Percentiles rank a stretch among this genome's conserved stretches.
Conservation (phyloP, 805 yeast species). For the Saturnispora halmiae region DNA sequence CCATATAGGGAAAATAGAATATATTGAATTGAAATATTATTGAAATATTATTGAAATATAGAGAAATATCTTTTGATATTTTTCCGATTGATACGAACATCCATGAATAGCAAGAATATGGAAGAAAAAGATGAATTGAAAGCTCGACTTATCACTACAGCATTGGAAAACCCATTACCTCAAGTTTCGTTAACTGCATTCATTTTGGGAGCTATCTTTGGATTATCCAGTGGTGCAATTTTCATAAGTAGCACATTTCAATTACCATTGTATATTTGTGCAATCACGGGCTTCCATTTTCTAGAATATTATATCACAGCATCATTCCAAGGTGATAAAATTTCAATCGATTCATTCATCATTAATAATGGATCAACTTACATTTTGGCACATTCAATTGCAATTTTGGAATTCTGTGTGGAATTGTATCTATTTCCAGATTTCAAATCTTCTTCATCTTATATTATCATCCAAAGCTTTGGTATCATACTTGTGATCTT, state of each 20-base stretch:
- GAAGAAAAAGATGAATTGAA: too few species aligned
- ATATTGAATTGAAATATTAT: too few species aligned
- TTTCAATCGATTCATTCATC: slow-evolving; percentile 61
- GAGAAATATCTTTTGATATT: background rate
- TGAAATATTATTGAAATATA: too few species aligned
- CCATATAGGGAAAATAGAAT: too few species aligned
- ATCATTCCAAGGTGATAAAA: slow-evolving; percentile 53
- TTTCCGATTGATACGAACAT: background rate
- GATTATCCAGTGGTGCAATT: slow-evolving; percentile 29
- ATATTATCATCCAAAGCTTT: slow-evolving; percentile 15
- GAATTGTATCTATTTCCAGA: slow-evolving; percentile 36
- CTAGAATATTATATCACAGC: slow-evolving; percentile 80
- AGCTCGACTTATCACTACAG: background rate
- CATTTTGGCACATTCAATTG: slow-evolving; percentile 44
- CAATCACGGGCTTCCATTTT: slow-evolving; percentile 61
- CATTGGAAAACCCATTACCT: slow-evolving; percentile 31
- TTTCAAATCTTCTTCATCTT: slow-evolving; percentile 30
- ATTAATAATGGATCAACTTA: slow-evolving; percentile 56
- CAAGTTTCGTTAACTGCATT: slow-evolving; percentile 38
- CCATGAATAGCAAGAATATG: too few species aligned
- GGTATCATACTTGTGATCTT: slow-evolving; percentile 42
- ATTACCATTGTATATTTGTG: slow-evolving; percentile 37
- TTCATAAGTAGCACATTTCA: slow-evolving; percentile 25
- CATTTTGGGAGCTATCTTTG: slow-evolving; percentile 35
- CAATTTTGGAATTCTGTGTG: slow-evolving; percentile 41